A percentile compares a stretch with the other conserved stretches of the same genome.
These are phyloP conservation scores for Beauveria scarabaeidicola DNA, from an alignment of 2,329 filamentous ascomycete genomes.

Conservation along the genomic window DNA sequence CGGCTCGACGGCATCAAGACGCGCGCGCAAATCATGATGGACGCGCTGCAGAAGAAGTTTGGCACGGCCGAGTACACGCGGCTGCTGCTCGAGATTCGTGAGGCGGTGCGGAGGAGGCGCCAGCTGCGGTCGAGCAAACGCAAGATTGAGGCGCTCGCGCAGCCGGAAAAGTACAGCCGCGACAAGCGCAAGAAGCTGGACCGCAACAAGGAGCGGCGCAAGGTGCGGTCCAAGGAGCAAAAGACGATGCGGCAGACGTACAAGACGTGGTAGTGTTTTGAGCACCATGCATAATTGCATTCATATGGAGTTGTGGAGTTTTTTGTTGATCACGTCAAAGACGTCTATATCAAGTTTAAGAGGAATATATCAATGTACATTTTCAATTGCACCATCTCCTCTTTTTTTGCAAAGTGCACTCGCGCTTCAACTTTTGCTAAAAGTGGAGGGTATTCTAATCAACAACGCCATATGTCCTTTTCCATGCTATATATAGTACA, in stretches of 20 bases:
- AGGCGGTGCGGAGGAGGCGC: constrained; percentile 61
- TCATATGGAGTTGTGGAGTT: background rate
- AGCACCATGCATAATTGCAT: constrained; percentile 2
- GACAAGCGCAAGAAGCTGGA: constrained; percentile 80
- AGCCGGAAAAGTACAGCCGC: constrained; percentile 68
- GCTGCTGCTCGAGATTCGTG: constrained; percentile 63
- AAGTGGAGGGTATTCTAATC: constrained; percentile 8
- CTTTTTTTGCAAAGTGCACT: background rate
- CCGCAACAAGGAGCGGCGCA: constrained; percentile 74
- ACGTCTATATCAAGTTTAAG: background rate
- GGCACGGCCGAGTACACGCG: constrained; percentile 74
- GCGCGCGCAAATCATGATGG: constrained; percentile 69
- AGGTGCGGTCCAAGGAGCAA: constrained; percentile 67
- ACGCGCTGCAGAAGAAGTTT: constrained; percentile 73
- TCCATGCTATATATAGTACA: background rate
- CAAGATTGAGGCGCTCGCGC: constrained; percentile 75
- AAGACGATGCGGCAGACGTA: constrained; percentile 64
- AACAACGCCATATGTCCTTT: background rate
- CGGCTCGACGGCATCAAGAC: constrained; percentile 63
- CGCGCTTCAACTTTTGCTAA: background rate
- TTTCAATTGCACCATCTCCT: background rate
- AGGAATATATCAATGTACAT: constrained; percentile 1
- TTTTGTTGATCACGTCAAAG: background rate
- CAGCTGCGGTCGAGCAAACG: constrained; percentile 73
- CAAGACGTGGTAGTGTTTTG: constrained; percentile 35